Evolutionary conservation across 192 early-diverging fungal species (phyloP), one percentile per base, ranked within the genome.

Genomic region (Backusella sp.): DNA sequence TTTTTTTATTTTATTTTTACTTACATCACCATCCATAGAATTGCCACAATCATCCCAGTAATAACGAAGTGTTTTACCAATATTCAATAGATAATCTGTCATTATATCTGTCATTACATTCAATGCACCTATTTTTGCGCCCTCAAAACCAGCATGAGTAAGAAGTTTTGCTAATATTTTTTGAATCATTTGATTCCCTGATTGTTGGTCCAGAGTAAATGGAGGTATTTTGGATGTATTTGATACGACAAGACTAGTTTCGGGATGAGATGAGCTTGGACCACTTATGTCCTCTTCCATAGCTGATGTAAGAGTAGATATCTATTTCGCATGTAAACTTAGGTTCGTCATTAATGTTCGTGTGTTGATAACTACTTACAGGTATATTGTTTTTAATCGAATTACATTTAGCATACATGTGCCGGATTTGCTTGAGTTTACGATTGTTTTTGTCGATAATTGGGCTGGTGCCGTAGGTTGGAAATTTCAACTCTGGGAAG

Each of bases 101-200:
- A 92, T 84, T 49, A 96, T 87, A 75, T 95, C 96, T 37, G 91
- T 89, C 72, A 97, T 74, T 14, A 92, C 84, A 26, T 90, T 80
- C 76, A 96, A 71, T n/a, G 95, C 93, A 49, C 83, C 76, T 39
- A 80, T 82, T 9, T 89, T 87, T 28, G 88, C 82, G 39, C 93
- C 85, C 81, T 98, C 96, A 82, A 97, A 98, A 32, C 97, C 97
- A n/a, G 90, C 83, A 77, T 98, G 97, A 34, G 91, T 81, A 62
- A 96, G 82, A 72, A 97, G 73, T 73, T 92, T 87, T 0, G 89
- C 84, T 9, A 83, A 76, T 11, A 86, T 87, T 7, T 92, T 91
- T 66, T 86, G 82, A 69, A 95, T 79, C 49, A 94, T 80, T 11
- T 79, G 85, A 65, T 89, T 84, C n/a, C 90, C 89, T 6, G 89